Evolutionary conservation across 257 asterid genomes (phyloP).

Genomic region (Lantana camara): DNA sequence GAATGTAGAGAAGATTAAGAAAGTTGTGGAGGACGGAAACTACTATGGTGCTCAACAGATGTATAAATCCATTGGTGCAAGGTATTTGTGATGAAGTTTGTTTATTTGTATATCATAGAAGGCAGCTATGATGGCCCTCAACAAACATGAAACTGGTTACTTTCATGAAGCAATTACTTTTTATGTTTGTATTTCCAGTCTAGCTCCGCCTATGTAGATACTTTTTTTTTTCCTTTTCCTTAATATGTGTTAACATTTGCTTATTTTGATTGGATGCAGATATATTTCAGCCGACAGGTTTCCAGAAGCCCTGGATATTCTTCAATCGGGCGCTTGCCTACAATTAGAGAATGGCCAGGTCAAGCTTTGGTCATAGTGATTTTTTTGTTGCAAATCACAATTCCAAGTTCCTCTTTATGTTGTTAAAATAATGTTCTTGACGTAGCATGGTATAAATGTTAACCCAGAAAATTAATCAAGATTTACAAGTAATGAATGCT

Average conservation of each 20-base stretch:
- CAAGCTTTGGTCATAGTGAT: conserved; percentile 2
- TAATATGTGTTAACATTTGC: conserved; percentile 5
- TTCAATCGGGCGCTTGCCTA: conserved; percentile 87
- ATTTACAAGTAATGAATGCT: no score
- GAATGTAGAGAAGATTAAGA: conserved; percentile 80
- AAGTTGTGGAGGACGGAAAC: conserved; percentile 77
- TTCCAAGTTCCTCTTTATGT: not conserved
- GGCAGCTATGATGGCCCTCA: conserved; percentile 63
- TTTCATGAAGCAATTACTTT: not conserved
- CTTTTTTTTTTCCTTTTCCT: conserved; percentile 4
- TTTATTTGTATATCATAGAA: conserved; percentile 27
- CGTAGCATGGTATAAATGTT: not conserved
- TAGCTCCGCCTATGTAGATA: conserved; percentile 4
- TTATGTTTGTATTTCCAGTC: not conserved
- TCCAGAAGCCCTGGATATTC: conserved; percentile 81
- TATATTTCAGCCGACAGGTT: conserved; percentile 63
- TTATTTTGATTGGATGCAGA: conserved; percentile 43
- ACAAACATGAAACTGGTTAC: conserved; percentile 33
- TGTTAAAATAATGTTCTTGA: conserved; percentile 21
- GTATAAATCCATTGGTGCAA: conserved; percentile 85
- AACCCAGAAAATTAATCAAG: not conserved
- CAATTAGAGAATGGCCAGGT: conserved; percentile 91
- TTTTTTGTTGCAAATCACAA: conserved; percentile 18
- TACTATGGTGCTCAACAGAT: conserved; percentile 97
- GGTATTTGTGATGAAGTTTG: conserved; percentile 43